Evolutionary conservation across 148 eudicot species (phyloP).

Genomic region (Suaeda aralocaspica): DNA sequence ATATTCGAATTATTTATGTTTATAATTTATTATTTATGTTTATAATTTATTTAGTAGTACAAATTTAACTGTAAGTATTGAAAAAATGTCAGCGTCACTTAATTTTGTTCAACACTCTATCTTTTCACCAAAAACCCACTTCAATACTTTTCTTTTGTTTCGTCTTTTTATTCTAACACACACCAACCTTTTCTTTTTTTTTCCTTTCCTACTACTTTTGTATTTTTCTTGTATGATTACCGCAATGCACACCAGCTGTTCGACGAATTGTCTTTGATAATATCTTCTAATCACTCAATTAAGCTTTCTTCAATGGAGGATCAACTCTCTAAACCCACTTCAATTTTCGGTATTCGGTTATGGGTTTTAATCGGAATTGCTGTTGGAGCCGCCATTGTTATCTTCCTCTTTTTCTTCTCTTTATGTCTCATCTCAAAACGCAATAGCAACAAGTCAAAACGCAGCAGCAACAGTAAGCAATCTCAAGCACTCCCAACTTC

Average conservation of each 20-base stretch:
- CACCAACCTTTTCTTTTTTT: conserved; percentile 19
- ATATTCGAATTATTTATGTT: neutral
- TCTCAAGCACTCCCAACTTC: conserved; percentile 5
- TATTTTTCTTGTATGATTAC: conserved; percentile 14
- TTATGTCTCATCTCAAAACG: conserved; percentile 44
- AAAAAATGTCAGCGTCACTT: conserved; percentile 22
- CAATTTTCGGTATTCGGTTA: conserved; percentile 44
- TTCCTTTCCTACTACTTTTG: conserved; percentile 1
- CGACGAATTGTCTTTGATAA: conserved; percentile 25
- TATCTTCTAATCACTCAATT: neutral
- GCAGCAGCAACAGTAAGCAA: neutral
- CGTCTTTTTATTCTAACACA: neutral
- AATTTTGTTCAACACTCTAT: neutral
- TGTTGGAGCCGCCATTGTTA: conserved; percentile 45
- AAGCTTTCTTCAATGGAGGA: conserved; percentile 31
- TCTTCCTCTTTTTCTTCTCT: conserved; percentile 45
- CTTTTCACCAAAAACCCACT: conserved; percentile 16
- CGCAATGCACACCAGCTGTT: conserved; percentile 34
- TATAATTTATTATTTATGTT: neutral
- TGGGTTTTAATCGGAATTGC: conserved; percentile 47
- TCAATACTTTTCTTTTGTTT: neutral
- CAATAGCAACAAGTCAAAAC: conserved; percentile 13
- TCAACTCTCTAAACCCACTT: conserved; percentile 46
- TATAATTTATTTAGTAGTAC: neutral
- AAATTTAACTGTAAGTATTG: neutral